Evolutionary conservation across 2,329 filamentous ascomycete species (phyloP).

Genomic region (Herpotrichia juniperi): DNA sequence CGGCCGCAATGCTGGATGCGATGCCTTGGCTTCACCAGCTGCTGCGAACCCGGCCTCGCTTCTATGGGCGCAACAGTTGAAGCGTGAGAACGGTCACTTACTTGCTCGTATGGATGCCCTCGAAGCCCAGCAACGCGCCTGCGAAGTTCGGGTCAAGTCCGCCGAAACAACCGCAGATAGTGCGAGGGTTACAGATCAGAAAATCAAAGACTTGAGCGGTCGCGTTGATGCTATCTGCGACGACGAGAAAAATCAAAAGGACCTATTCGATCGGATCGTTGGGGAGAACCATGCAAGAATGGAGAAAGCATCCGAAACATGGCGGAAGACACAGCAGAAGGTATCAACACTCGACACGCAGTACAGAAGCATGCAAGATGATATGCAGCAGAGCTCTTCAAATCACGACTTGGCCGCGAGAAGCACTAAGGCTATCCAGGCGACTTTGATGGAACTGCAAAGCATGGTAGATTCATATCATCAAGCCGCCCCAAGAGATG

Average conservation of each 20-base stretch:
- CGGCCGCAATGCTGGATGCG: too few species aligned
- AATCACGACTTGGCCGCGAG: constrained; percentile 3
- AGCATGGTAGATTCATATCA: constrained; percentile 3
- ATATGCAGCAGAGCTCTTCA: background rate
- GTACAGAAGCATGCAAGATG: constrained; percentile 3
- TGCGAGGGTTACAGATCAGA: constrained; percentile 16
- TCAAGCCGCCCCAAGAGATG: constrained; percentile 9
- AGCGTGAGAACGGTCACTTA: constrained; percentile 44
- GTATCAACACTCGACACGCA: constrained; percentile 4
- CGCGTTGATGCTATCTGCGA: constrained; percentile 29
- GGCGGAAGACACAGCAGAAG: constrained; percentile 7
- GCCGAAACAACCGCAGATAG: constrained; percentile 24
- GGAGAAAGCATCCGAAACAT: background rate
- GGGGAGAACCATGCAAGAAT: background rate
- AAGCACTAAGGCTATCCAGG: constrained; percentile 13
- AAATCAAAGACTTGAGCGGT: constrained; percentile 19
- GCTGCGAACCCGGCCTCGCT: constrained; percentile 27
- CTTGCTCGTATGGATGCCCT: constrained; percentile 43
- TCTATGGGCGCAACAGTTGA: constrained; percentile 50
- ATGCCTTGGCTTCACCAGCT: background rate
- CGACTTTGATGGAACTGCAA: constrained; percentile 1
- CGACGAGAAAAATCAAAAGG: background rate
- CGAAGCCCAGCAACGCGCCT: constrained; percentile 29
- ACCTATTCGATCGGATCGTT: background rate
- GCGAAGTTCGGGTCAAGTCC: constrained; percentile 25